Evolutionary conservation across 169 alveolate genomes (phyloP).

Genomic region (Plasmodium fragile): DNA sequence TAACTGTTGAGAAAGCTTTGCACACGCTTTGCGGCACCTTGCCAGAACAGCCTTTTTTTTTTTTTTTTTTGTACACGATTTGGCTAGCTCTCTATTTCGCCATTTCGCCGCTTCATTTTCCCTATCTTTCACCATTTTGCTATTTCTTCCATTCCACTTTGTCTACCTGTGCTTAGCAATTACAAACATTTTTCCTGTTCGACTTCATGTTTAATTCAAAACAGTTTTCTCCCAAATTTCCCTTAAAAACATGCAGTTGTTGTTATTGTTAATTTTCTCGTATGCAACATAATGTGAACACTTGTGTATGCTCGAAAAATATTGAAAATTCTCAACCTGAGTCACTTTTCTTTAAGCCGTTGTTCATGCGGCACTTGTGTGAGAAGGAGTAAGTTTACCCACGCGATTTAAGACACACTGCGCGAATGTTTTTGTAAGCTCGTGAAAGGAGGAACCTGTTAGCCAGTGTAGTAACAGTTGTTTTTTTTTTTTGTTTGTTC

Average conservation of each 20-base stretch:
- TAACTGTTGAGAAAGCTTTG: not conserved
- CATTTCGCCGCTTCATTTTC: not conserved
- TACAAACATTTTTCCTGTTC: not conserved
- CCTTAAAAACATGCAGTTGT: not conserved
- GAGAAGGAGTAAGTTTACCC: not conserved
- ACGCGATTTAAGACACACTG: not conserved
- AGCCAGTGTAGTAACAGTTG: conserved; percentile 2
- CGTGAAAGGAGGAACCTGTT: not conserved
- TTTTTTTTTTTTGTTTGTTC: conserved; percentile 6
- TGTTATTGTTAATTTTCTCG: not conserved
- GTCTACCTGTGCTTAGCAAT: not conserved
- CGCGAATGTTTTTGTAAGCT: conserved; percentile 7
- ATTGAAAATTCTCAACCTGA: not conserved
- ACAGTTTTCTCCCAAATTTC: conserved; percentile 2
- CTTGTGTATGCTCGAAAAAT: conserved; percentile 10
- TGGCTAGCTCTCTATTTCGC: not conserved
- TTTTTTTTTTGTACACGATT: not conserved
- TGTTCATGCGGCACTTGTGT: conserved; percentile 8
- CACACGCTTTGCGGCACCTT: not conserved
- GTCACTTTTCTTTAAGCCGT: conserved; percentile 5
- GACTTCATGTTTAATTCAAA: not conserved
- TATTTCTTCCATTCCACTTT: not conserved
- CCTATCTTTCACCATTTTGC: not conserved
- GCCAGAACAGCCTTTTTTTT: not conserved
- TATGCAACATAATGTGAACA: not conserved